Base-by-base conservation (phyloP, 345 rosid species). In the Eucalyptus erythrocorys region DNA sequence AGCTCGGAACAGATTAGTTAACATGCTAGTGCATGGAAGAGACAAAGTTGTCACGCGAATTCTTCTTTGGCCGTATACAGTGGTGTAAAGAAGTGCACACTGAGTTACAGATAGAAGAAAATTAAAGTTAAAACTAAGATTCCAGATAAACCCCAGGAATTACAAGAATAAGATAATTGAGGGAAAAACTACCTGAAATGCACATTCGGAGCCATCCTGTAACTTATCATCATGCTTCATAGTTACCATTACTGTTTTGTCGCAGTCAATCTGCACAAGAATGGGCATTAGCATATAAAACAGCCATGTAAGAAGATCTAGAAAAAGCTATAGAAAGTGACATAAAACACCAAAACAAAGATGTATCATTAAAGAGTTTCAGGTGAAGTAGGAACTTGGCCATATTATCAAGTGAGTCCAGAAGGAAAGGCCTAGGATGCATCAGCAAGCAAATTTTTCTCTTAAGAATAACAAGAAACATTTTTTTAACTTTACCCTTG, bases 11-110 rank as follows among this genome's bases (percentile, higher is more conserved):
- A 98, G 89, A 93, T 96, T 95, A 89, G 97, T 96, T 87, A 98
- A 93, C 95, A 94, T 94, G 92, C 92, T 96, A 85, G 99, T 98
- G 94, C 99, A 96, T 19, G 99, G 96, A 93, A 98, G 92, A 82
- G 99, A 97, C 91, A 98, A 92, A 90, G 95, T 98, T 82, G 95
- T 91, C 88, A 98, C 95, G 86, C 99, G 96, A 90, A 98, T 98
- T 95, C 99, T 95, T 92, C 99, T 94, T 94, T 97, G 96, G 88
- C 99, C 99, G 91, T 94, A 93, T 51, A 94, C 92, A 82, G 99
- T 97, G 80, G 99, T 98, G 91, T 97, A 97, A 89, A 98, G 97
- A 91, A 98, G 96, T 57, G 98, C 99, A 90, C 99, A 98, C 99
- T 98, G 93, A 82, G 90, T 87, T 88, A 86, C 71, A 88, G 91